A percentile compares a stretch with the other conserved stretches of the same genome.
These are phyloP conservation scores for Septoria petroselini DNA, from an alignment of 2,329 filamentous ascomycete genomes.

Conservation along the genomic window DNA sequence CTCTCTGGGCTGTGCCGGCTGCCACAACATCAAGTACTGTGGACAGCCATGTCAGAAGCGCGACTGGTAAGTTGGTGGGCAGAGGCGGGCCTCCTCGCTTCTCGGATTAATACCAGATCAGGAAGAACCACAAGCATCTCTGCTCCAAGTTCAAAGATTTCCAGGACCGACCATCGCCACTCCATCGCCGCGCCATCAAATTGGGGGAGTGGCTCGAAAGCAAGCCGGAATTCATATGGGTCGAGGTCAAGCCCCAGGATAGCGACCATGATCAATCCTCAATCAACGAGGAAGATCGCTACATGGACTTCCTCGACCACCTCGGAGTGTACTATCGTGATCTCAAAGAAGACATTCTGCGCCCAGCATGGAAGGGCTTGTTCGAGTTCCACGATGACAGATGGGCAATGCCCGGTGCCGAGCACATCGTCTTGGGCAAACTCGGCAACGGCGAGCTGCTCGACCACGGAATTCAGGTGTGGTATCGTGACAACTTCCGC, in stretches of 20 bases:
- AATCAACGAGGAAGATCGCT: neutral
- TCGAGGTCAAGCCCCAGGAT: neutral
- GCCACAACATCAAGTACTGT: slow-evolving; percentile 51
- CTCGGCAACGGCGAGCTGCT: neutral
- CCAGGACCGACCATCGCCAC: neutral
- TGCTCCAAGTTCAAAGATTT: neutral
- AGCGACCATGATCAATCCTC: neutral
- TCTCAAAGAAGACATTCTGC: neutral
- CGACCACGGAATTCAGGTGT: neutral
- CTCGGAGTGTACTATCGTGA: neutral
- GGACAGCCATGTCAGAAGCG: slow-evolving; percentile 7
- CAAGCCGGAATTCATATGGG: slow-evolving; percentile 2
- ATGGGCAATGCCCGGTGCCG: too few species aligned
- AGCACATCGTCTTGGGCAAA: neutral
- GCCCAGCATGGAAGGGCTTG: neutral
- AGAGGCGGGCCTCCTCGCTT: neutral
- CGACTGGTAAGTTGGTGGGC: slow-evolving; percentile 3
- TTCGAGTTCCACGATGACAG: neutral
- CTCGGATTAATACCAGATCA: neutral
- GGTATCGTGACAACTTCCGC: neutral
- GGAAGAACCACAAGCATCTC: neutral
- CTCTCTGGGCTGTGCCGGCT: slow-evolving; percentile 45
- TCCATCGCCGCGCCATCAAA: neutral
- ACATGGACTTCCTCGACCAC: neutral
- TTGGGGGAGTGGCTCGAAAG: neutral